These are phyloP conservation scores for Candida maltosa DNA, from an alignment of 805 yeast species.

Conservation along the genomic window DNA sequence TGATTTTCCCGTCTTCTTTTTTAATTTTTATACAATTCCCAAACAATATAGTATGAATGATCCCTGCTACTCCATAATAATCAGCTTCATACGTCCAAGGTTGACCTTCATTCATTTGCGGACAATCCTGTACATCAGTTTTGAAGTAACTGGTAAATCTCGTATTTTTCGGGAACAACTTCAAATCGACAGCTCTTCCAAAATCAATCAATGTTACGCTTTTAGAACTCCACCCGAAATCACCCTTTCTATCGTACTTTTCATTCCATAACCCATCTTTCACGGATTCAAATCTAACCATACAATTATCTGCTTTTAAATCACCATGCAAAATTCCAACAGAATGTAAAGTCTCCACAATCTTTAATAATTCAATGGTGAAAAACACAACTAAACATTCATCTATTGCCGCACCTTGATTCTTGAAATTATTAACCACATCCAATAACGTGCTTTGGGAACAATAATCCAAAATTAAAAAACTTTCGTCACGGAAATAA, in stretches of 20 bases:
- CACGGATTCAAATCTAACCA: slow-evolving; percentile 51
- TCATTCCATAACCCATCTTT: slow-evolving; percentile 12
- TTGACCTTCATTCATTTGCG: slow-evolving; percentile 55
- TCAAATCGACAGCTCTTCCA: slow-evolving; percentile 75
- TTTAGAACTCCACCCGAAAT: slow-evolving; percentile 45
- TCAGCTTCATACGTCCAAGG: slow-evolving; percentile 83
- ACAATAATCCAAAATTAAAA: slow-evolving; percentile 58
- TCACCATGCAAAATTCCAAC: slow-evolving; percentile 80
- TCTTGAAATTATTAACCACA: slow-evolving; percentile 50
- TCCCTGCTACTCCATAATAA: slow-evolving; percentile 76
- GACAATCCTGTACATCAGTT: slow-evolving; percentile 67
- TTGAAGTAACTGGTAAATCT: slow-evolving; percentile 60
- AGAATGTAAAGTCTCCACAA: slow-evolving; percentile 59
- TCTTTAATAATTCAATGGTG: slow-evolving; percentile 59
- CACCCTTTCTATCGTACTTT: slow-evolving; percentile 29
- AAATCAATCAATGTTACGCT: slow-evolving; percentile 73
- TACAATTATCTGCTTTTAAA: slow-evolving; percentile 80
- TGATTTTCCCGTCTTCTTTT: slow-evolving; percentile 20
- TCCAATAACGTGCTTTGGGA: slow-evolving; percentile 74
- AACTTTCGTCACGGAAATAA: slow-evolving; percentile 64
- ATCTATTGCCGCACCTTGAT: slow-evolving; percentile 34
- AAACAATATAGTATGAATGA: slow-evolving; percentile 69
- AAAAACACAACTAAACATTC: slow-evolving; percentile 64
- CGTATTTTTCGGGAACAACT: slow-evolving; percentile 44
- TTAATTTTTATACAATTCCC: slow-evolving; percentile 57